Base-by-base conservation (phyloP, 257 asterid genomes). In the Leonotis leonurus region DNA sequence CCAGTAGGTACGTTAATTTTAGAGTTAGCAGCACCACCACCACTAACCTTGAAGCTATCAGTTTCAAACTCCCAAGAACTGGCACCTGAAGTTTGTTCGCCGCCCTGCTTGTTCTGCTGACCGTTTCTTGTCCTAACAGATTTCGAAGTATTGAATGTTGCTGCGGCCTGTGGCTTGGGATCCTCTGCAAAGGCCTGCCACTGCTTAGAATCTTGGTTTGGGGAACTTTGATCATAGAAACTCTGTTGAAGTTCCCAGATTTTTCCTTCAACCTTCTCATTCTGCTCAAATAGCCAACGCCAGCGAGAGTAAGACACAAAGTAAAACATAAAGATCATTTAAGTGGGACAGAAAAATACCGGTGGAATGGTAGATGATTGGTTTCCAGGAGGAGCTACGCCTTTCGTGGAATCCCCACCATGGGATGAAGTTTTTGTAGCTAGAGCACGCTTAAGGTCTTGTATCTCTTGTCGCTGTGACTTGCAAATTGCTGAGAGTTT, bases 391-490 rank as follows among this genome's bases (percentile, higher is more conserved):
- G 87, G 66, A 13, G 85, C 44, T 40, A 75, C 72, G 73, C 70
- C 53, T 70, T 66, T 81, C 11, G 72, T 59, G 61, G 82, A 59
- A 64, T 85, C 93, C 77, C 52, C 64, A 59, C 71, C 76, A 11
- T 85, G 88, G 26, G 97, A 85, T 44, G 90, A 85, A 52, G 84
- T 79, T 73, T 73, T 86, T 29, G 88, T 80, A 68, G 95, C 82
- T 43, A 89, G 75, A 30, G 84, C 79, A 39, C 76, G 87, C 77
- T 87, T 89, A 46, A 93, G 95, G 27, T 93, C 97, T 65, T 89
- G 99, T 71, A 93, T 79, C 80, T 93, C 99, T 73, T 80, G 95
- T 46, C 97, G 67, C 73, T 93, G 99, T 18, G 95, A 89, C 70
- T 95, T 79, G 69, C 99, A 93, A 65, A 93, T 93, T 37, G 95